Conservation (phyloP, 2,329 filamentous ascomycete species). For the Didymella keratinophila region DNA sequence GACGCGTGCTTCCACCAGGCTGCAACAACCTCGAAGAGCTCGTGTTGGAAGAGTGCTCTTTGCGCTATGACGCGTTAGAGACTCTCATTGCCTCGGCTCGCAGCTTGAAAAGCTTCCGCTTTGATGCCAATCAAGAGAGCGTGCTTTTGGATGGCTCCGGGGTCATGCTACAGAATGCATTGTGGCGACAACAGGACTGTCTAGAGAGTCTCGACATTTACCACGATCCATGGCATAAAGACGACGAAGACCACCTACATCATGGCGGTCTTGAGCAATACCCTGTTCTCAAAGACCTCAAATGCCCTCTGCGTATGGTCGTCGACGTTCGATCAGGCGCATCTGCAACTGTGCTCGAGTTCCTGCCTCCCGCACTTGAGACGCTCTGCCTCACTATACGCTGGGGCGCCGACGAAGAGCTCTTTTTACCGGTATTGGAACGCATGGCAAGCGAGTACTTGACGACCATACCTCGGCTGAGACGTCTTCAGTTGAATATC, state of each 20-base stretch:
- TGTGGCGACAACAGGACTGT: conserved; percentile 22
- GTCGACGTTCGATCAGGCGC: conserved; percentile 6
- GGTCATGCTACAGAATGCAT: conserved; percentile 6
- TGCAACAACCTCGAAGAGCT: conserved; percentile 31
- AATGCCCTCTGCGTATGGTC: conserved; percentile 24
- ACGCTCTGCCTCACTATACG: conserved; percentile 20
- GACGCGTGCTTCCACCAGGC: conserved; percentile 24
- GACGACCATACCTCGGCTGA: conserved; percentile 17
- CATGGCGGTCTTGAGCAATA: conserved; percentile 24
- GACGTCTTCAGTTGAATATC: conserved; percentile 18
- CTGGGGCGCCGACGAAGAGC: conserved; percentile 9
- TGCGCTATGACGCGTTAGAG: conserved; percentile 21
- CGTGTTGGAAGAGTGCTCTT: conserved; percentile 21
- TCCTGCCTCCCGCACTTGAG: conserved; percentile 25
- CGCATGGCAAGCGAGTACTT: conserved; percentile 21
- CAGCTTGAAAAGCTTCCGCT: conserved; percentile 28
- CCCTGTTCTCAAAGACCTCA: conserved; percentile 21
- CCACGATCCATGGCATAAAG: conserved; percentile 10
- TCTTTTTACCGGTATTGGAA: conserved; percentile 23
- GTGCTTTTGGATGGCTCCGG: conserved; percentile 8
- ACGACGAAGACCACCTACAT: neutral
- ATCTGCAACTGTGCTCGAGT: conserved; percentile 20
- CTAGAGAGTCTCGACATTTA: conserved; percentile 24
- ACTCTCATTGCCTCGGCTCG: conserved; percentile 29
- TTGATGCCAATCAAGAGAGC: conserved; percentile 16